A percentile compares a stretch with the other conserved stretches of the same genome.
Evolutionary conservation across 75 land plant genomes (phyloP).

Genomic region (Pinus albicaulis): DNA sequence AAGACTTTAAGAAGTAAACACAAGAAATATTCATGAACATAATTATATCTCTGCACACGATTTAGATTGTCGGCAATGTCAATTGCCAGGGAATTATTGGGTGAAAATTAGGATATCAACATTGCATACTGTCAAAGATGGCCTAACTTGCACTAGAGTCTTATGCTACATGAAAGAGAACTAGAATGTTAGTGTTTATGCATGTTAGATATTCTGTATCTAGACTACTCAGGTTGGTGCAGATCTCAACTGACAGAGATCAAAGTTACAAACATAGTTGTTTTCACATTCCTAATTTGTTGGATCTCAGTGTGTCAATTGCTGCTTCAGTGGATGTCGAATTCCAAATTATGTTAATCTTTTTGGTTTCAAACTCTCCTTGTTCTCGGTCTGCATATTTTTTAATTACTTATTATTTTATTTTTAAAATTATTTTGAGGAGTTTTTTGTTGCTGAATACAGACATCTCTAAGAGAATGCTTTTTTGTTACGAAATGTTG

Average conservation of each 20-base stretch:
- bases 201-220: background rate
- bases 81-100: background rate
- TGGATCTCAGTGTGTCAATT: background rate
- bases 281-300: background rate
- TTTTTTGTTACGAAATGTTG: no score
- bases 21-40: background rate
- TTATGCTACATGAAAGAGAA: background rate
- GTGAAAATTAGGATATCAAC: background rate
- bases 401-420: background rate
- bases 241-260: background rate
- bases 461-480: no score
- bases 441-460: background rate
- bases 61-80: background rate
- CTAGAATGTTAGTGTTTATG: background rate
- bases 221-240: background rate
- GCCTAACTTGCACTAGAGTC: background rate
- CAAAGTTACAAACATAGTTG: background rate
- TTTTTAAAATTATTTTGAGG: background rate
- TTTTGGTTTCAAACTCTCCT: background rate
- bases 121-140: no score
- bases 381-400: background rate
- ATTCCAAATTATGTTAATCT: background rate
- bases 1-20: no score
- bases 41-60: background rate
- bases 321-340: background rate